Evolutionary conservation across 1,139 yeast species (phyloP).

Genomic region (Hansenula sp.): DNA sequence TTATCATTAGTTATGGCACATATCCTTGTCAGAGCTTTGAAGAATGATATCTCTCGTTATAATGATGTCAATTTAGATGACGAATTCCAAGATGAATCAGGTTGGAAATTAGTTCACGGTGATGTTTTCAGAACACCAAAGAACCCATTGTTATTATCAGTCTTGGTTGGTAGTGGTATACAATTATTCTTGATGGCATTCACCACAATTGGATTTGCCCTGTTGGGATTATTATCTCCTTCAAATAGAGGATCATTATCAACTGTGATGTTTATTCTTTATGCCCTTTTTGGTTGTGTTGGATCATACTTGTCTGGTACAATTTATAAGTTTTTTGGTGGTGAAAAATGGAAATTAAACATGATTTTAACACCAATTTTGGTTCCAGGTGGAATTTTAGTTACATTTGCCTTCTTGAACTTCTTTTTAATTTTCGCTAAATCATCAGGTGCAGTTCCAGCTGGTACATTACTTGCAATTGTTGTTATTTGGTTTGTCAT

Average conservation of each 20-base stretch:
- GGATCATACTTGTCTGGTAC: constrained; percentile 88
- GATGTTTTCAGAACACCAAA: constrained; percentile 90
- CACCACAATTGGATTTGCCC: constrained; percentile 75
- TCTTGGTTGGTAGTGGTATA: constrained; percentile 82
- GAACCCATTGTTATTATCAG: constrained; percentile 65
- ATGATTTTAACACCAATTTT: constrained; percentile 76
- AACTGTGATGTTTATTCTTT: constrained; percentile 82
- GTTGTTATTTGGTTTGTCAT: constrained; percentile 80
- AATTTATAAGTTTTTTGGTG: constrained; percentile 85
- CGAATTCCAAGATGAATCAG: constrained; percentile 88
- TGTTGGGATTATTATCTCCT: constrained; percentile 87
- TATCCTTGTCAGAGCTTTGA: constrained; percentile 73
- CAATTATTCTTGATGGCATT: constrained; percentile 79
- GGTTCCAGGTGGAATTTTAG: constrained; percentile 76
- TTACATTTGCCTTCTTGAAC: constrained; percentile 63
- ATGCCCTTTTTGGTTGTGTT: constrained; percentile 70
- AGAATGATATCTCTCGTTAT: constrained; percentile 81
- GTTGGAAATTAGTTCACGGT: constrained; percentile 96
- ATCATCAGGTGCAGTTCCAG: constrained; percentile 94
- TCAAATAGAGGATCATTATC: constrained; percentile 92
- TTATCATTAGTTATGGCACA: constrained; percentile 79
- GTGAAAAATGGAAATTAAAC: constrained; percentile 86
- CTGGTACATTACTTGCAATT: constrained; percentile 83
- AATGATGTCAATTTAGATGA: constrained; percentile 78
- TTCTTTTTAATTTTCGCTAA: constrained; percentile 73